Evolutionary conservation across 164 flowering plant species (phyloP).

Genomic region (Magnolia changhungtana): DNA sequence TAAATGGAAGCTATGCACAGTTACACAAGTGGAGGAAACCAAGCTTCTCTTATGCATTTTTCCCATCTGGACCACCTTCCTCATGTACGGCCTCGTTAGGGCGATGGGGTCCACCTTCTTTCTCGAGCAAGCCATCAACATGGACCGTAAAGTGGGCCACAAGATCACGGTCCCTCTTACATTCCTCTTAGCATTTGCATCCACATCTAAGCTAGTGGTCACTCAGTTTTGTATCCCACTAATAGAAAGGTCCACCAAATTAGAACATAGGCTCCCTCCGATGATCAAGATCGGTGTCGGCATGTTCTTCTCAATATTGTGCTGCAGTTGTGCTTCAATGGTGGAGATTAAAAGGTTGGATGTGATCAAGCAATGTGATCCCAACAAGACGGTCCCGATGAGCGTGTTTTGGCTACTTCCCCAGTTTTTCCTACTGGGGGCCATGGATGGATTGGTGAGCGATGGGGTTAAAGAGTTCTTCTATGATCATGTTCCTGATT

Average conservation of each 20-base stretch:
- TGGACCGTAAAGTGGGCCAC: conserved; percentile 8
- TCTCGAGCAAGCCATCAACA: conserved; percentile 19
- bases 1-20: conserved; percentile 24
- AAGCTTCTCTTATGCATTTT: conserved; percentile 21
- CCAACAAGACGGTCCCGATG: background rate
- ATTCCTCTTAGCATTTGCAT: conserved; percentile 6
- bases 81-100: conserved; percentile 18
- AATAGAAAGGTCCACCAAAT: background rate
- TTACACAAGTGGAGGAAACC: conserved; percentile 26
- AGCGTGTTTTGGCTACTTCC: conserved; percentile 23
- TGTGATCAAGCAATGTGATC: conserved; percentile 1
- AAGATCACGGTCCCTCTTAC: conserved; percentile 11
- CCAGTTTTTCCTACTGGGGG: conserved; percentile 18
- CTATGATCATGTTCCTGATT: conserved; percentile 16
- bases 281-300: conserved; percentile 9
- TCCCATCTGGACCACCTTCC: conserved; percentile 27
- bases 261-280: background rate
- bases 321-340: conserved; percentile 14
- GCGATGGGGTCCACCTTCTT: conserved; percentile 22
- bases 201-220: background rate
- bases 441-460: conserved; percentile 16
- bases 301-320: conserved; percentile 14
- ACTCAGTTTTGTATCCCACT: background rate
- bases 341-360: conserved; percentile 20
- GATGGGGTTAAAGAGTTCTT: conserved; percentile 17